Base-by-base conservation (phyloP, 441 rosid species). In the Breynia disticha region DNA sequence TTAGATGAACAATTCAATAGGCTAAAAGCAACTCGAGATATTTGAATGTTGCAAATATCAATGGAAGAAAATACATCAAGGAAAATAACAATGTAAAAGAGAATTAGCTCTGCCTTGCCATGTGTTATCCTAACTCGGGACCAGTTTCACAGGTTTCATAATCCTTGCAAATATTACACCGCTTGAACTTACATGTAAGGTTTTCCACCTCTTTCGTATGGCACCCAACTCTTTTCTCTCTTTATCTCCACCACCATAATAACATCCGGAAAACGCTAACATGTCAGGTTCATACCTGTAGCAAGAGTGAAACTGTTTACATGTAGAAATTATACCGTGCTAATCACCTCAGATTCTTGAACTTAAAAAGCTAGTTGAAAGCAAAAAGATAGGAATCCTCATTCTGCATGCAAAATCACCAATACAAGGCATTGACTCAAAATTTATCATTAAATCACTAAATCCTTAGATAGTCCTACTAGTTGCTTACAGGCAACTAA, bases 201-300 rank as follows among this genome's bases (percentile, higher is more conserved):
- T 87, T 73, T 85, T 90, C 99, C 99, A 94, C 75, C 97, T 82
- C 80, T 70, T 90, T 43, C 91, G 73, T 63, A 90, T 83, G 18
- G 90, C 75, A 64, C 90, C 90, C 17, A 94, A 65, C 61, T 85
- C 94, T 57, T 59, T 76, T 60, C 73, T 80, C 74, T 94, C 97
- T 74, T 69, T 76, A 32, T 90, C 97, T 60, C 96, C 99, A 44
- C 97, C 94, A 17, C 95, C 88, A 43, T 84, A 90, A 67, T 84
- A 75, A 63, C 93, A 86, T 52, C 95, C 90, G 1, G 95, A 84
- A 80, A 84, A 84, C 56, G 97, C 99, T 49, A 94, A 89, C 99
- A 94, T 94, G 64, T 94, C 99, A 16, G 97, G 84, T 61, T 94
- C 99, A 67, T 85, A 94, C 82, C 99, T 93, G 82, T 53, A 58